Evolutionary conservation across 176 grass and related monocot species (phyloP).

Genomic region (Leersia perrieri): DNA sequence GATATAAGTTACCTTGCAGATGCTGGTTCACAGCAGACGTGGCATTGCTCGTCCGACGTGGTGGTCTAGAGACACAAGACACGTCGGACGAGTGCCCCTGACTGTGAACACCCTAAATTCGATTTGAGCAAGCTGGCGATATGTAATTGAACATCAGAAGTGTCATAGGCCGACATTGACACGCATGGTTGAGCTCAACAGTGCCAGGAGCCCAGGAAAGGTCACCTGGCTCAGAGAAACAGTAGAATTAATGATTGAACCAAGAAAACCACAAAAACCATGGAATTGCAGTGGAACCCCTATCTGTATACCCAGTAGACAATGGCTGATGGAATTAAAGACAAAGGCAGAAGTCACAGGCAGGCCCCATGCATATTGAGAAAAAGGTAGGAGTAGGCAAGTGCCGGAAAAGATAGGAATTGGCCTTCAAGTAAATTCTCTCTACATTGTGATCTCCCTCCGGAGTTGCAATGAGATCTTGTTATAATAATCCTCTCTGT

Average conservation of each 20-base stretch:
- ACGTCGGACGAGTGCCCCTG: too few species aligned
- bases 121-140: too few species aligned
- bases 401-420: neutral
- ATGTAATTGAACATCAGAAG: neutral
- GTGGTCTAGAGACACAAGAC: too few species aligned
- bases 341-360: neutral
- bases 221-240: neutral
- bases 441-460: neutral
- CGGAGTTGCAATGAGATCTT: neutral
- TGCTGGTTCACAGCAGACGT: too few species aligned
- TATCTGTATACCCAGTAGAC: neutral
- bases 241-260: neutral
- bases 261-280: neutral
- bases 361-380: neutral
- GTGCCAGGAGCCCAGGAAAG: neutral
- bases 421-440: neutral
- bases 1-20: too few species aligned
- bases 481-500: neutral
- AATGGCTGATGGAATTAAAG: neutral
- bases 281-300: neutral
- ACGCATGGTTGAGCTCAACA: neutral
- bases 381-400: neutral
- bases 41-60: too few species aligned
- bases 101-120: too few species aligned
- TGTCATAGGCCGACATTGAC: neutral